Base-by-base conservation (phyloP, 805 yeast genomes). In the Dipodascus geniculatus region DNA sequence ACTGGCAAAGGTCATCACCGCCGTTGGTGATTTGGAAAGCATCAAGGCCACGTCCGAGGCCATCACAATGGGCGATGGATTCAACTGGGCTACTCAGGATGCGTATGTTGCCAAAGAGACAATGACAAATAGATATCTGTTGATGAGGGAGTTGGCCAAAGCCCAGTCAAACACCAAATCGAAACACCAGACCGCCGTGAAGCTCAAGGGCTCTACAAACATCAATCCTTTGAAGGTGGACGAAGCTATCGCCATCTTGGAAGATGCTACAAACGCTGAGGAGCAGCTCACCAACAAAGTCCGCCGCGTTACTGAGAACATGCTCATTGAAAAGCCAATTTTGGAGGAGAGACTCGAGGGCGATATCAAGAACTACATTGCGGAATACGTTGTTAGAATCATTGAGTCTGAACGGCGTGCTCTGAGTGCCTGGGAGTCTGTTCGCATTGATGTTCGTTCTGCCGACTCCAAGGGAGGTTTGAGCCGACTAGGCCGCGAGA, bases 101-200 rank as follows among this genome's bases (percentile, higher is more conserved):
- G 83, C 93, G 16, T 93, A 83, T 66, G 82, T 85, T 55, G 84
- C 90, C 54, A 93, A 93, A 67, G 99, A 93, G 68, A 84, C 96
- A 0, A 72, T 93, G 53, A 93, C 99, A 0, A 90, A 91, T 68
- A 76, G 99, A 55, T 96, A 93, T 66, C 73, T 93, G 54, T 70
- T 91, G 42, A 93, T 93, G 96, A 77, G 97, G 53, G 99, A 93
- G 59, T 72, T 88, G 51, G 63, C 79, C 31, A 85, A 80, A 63
- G 90, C 96, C 1, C 95, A 90, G 66, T 79, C 81, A 4, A 79
- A 74, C 54, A 81, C 96, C 1, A 80, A 78, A 60, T 69, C 78
- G 28, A 85, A 80, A 61, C 95, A 87, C 61, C 78, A 80, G 50
- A 75, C 79, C 2, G 95, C 95, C 0, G 75, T 79, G 6, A 70